Base-by-base conservation (phyloP, 2,329 filamentous ascomycete genomes). In the Penicillium sp. region DNA sequence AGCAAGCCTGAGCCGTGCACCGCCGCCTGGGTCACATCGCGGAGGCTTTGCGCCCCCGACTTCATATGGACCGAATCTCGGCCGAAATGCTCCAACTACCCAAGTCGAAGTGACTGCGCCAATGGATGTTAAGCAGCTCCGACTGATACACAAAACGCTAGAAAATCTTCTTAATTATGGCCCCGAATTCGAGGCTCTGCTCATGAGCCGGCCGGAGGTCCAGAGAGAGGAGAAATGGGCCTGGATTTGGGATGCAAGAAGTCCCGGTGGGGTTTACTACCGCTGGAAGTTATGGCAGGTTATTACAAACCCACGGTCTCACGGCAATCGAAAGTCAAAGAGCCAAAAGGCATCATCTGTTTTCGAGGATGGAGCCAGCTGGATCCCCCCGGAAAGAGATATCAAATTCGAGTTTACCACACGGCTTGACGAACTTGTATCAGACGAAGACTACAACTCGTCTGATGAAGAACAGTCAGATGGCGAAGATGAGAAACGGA, bases 201-300 rank as follows among this genome's bases (percentile, higher is more conserved):
- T 99, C 6, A 97, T 97, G 94, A 88, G 87, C 43, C 81, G 90
- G 15, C 84, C 89, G 0, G 85, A 91, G 48, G 88, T 97, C 1
- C 90, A 96, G 68, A 82, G 81, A 33, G 90, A 96, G 53, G 90
- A 96, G 69, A 91, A 88, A 59, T 97, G 93, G 86, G 89, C 91
- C 0, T 99, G 92, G 89, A 79, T 99, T 4, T 99, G 90, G 87
- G 88, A 97, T 69, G 83, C 91, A 17, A 83, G 86, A 59, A 92
- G 86, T 64, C 79, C 81, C 56, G 91, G 85, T 21, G 93, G 88
- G 13, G 83, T 95, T 13, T 99, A 92, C 82, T 97, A 97, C 71
- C 86, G 94, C 36, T 97, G 91, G 89, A 85, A 90, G 37, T 68
- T 97, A 37, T 97, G 92, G 89, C 86, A 94, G 62, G 81, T 93